These are phyloP conservation scores for Arachis stenosperma DNA, from an alignment of 306 rosid species.

Conservation along the genomic window DNA sequence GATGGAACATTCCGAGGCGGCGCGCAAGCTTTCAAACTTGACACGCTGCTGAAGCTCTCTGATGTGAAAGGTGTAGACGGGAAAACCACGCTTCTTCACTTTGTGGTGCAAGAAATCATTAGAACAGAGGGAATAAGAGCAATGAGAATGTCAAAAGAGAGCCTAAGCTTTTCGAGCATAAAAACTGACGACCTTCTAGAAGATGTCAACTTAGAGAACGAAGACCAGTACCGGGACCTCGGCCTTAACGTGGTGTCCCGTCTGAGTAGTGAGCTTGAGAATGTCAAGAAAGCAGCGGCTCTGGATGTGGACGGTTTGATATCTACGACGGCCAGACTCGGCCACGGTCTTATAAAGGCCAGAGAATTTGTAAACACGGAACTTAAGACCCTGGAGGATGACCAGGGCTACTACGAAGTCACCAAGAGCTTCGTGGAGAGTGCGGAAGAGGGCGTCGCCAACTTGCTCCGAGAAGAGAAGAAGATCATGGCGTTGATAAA, in stretches of 20 bases:
- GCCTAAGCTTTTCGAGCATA: conserved; percentile 62
- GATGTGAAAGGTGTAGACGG: conserved; percentile 97
- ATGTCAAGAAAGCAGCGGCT: conserved; percentile 80
- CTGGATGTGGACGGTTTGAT: conserved; percentile 78
- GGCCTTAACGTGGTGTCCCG: conserved; percentile 82
- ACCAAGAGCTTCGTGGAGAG: conserved; percentile 65
- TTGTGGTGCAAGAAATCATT: conserved; percentile 91
- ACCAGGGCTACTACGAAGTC: conserved; percentile 51
- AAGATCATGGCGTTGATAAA: conserved; percentile 81
- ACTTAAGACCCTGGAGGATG: conserved; percentile 44
- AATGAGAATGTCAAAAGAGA: conserved; percentile 56
- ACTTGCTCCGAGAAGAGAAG: conserved; percentile 74
- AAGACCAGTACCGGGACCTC: conserved; percentile 63
- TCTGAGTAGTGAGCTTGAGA: conserved; percentile 73
- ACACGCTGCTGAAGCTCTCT: conserved; percentile 82
- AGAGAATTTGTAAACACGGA: conserved; percentile 64
- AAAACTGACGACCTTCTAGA: conserved; percentile 68
- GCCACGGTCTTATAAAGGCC: conserved; percentile 58
- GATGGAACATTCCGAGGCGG: conserved; percentile 95
- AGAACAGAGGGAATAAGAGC: conserved; percentile 91
- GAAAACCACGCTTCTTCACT: conserved; percentile 86
- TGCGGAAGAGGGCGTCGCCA: conserved; percentile 66
- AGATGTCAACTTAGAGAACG: conserved; percentile 49
- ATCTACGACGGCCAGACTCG: conserved; percentile 80
- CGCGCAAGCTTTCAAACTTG: conserved; percentile 95